Conservation (phyloP, 169 alveolate species). For the Fabrea salina region DNA sequence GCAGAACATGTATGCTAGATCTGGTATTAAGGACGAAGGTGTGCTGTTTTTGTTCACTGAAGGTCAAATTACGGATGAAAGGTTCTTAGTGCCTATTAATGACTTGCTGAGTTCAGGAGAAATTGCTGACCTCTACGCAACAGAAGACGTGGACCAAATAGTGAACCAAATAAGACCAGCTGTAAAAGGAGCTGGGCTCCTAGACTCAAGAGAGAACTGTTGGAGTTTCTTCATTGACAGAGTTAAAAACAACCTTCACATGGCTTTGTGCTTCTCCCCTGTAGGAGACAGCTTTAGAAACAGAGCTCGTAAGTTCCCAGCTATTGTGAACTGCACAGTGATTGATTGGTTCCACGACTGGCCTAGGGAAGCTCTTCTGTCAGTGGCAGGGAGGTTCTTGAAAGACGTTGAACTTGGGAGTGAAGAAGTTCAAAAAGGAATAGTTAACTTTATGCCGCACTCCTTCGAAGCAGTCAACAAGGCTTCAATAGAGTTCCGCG, state of each 20-base stretch:
- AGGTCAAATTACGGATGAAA: constrained; percentile 81
- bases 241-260: constrained; percentile 72
- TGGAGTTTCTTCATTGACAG: constrained; percentile 65
- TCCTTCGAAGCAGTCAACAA: constrained; percentile 77
- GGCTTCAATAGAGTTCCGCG: constrained; percentile 74
- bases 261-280: constrained; percentile 83
- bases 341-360: constrained; percentile 92
- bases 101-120: constrained; percentile 90
- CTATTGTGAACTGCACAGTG: constrained; percentile 84
- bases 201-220: constrained; percentile 52
- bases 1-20: constrained; percentile 68
- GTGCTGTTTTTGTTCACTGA: constrained; percentile 78
- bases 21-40: constrained; percentile 67
- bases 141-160: constrained; percentile 81
- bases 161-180: constrained; percentile 70
- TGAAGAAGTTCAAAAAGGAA: constrained; percentile 55
- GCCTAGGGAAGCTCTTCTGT: constrained; percentile 90
- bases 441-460: constrained; percentile 75
- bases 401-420: constrained; percentile 70
- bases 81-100: constrained; percentile 84
- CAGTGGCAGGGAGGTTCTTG: constrained; percentile 85
- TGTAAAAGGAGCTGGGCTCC: constrained; percentile 78
- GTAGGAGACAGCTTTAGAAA: constrained; percentile 81
- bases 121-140: constrained; percentile 85
- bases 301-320: constrained; percentile 85